Base-by-base conservation (phyloP, 2,329 filamentous ascomycete genomes). In the Penicillium concentricum region DNA sequence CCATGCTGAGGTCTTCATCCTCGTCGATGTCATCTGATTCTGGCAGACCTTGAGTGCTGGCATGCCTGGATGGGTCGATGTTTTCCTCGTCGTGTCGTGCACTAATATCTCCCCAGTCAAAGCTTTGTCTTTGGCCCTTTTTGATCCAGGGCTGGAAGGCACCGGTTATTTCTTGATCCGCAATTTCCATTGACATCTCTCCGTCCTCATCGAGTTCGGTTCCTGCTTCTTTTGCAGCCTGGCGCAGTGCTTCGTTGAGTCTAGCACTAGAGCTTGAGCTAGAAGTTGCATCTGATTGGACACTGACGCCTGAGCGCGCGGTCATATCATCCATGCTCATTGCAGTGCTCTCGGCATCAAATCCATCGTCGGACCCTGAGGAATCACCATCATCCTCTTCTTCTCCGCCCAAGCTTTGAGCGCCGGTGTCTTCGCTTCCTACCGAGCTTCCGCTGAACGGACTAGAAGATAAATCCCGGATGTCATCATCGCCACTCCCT, bases 1-100 rank as follows among this genome's bases (percentile, higher is more conserved):
- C 93, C 93, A 97, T 97, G 22, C 91, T 94, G 81, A 95, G 87
- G 38, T 92, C 90, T 61, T 85, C 83, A 20, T 83, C 82, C 24
- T 82, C 77, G 13, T 82, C 79, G 5, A 76, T 70, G 24, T 79
- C 50, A 79, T 75, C 57, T 72, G 72, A 26, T 60, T 58, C 54
- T 60, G 67, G 58, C 12, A 58, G 44, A 47, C 60, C 49, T 16
- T 54, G 41, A 7, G 37, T 26, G 8, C 55, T 45, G 39, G 32
- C 32, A 49, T 20, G 26, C n/a, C 69, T 67, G 38, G 74, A 70
- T 15, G 71, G 73, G 50, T 75, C 69, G 12, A 75, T 51, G 58
- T 80, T 80, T 57, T 80, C 79, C 54, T 80, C 78, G 49, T 79
- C 77, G 35, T 76, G 66, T 12, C 72, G 67, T 45, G 74, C 72